Base-by-base conservation (phyloP, 179 eudicot genomes). In the Silene noctiflora region DNA sequence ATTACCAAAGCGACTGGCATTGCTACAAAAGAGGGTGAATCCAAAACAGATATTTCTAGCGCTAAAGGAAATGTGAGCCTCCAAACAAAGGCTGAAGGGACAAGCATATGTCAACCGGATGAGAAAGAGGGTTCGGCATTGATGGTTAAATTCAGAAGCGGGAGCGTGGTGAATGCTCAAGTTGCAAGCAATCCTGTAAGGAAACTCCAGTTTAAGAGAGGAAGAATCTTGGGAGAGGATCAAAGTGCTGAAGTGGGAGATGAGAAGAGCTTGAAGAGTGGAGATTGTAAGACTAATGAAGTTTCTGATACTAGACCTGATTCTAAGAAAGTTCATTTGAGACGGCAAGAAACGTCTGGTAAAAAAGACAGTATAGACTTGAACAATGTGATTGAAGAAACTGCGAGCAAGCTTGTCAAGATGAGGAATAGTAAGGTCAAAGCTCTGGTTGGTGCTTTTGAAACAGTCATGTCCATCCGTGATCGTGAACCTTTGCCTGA, bases 391-490 rank as follows among this genome's bases (percentile, higher is more conserved):
- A 85, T 83, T 48, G 86, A 83, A 69, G 86, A 85, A 78, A 85
- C 86, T 31, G 88, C 86, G 39, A 81, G 88, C 67, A 75, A 85
- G 80, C 88, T 83, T 68, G 88, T 86, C 42, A 81, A 83, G 77
- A 83, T 84, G 14, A 77, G 86, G 80, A 86, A 86, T 68, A 86
- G 88, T 66, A 83, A 81, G 76, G 86, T 83, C 33, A 86, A 86
- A 76, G 88, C 88, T 76, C 62, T 85, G 83, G 86, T 83, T 68
- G 84, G 86, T 66, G 88, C 88, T 72, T 86, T 83, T 71, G 88
- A 86, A 79, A 81, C 86, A 19, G 85, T 83, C 19, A 83, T 86
- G 86, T 83, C 81, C 5, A 81, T 86, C 39, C 79, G 69, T 46
- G 80, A 81, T 62, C 84, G 73, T 74, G 81, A 83, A 62, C 29